Evolutionary conservation across 805 yeast genomes (phyloP).

Genomic region (Candida parachauliodes): DNA sequence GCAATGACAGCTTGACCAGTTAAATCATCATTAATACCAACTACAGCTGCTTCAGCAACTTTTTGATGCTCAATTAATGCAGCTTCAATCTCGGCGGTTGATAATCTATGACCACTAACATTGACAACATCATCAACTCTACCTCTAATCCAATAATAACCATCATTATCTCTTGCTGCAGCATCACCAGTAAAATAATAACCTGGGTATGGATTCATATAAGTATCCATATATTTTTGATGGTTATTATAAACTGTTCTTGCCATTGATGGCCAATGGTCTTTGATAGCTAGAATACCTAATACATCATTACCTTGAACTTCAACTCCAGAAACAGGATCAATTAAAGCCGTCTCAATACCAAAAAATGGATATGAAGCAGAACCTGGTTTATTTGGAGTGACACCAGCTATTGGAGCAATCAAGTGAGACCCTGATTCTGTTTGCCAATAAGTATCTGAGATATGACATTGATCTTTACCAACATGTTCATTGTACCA

Average conservation of each 20-base stretch:
- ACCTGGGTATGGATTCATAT: conserved; percentile 76
- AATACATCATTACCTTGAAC: conserved; percentile 66
- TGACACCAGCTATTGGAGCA: conserved; percentile 69
- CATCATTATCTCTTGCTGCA: conserved; percentile 81
- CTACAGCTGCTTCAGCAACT: conserved; percentile 79
- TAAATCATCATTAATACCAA: conserved; percentile 77
- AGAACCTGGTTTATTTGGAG: conserved; percentile 82
- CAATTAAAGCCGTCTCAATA: conserved; percentile 67
- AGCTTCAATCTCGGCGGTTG: conserved; percentile 88
- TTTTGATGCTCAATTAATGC: conserved; percentile 68
- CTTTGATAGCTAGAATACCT: conserved; percentile 72
- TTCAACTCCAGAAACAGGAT: conserved; percentile 72
- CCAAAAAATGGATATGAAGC: conserved; percentile 86
- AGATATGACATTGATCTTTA: conserved; percentile 62
- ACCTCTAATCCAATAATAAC: conserved; percentile 82
- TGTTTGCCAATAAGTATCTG: conserved; percentile 89
- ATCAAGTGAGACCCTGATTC: conserved; percentile 81
- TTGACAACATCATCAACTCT: conserved; percentile 88
- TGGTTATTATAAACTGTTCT: conserved; percentile 79
- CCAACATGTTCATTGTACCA: conserved; percentile 78
- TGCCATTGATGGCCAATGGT: conserved; percentile 84
- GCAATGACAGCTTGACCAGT: conserved; percentile 88
- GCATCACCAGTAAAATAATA: conserved; percentile 88
- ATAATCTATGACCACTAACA: conserved; percentile 80
- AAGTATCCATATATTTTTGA: conserved; percentile 73